Conservation (phyloP, 225 moss, liverwort and hornwort species). For the Rhytidiadelphus loreus region DNA sequence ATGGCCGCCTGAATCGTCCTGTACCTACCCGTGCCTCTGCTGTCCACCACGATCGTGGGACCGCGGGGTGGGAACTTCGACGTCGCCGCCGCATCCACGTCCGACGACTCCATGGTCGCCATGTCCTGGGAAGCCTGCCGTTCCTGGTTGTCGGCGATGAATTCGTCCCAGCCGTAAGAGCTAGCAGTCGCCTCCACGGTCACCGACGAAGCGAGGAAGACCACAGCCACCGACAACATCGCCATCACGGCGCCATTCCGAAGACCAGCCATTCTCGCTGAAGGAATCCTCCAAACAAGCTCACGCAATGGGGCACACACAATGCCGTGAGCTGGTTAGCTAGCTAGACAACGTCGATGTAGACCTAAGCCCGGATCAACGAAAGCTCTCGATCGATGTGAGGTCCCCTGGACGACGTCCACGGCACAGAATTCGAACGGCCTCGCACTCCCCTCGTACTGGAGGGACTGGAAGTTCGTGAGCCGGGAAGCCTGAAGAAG, state of each 20-base stretch:
- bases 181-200: background rate
- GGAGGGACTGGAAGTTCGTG: background rate
- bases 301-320: background rate
- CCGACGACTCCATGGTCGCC: too few species aligned
- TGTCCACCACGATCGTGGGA: background rate
- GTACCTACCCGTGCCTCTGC: background rate
- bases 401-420: background rate
- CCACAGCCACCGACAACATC: background rate
- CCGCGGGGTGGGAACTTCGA: background rate
- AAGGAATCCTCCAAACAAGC: too few species aligned
- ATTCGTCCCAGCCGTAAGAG: background rate
- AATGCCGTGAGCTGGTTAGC: background rate
- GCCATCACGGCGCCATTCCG: background rate
- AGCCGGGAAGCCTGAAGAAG: background rate
- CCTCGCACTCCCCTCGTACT: background rate
- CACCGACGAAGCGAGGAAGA: background rate
- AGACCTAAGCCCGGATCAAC: background rate
- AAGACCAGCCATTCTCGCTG: background rate
- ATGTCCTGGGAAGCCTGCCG: accelerated
- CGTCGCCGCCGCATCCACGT: background rate
- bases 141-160: accelerated
- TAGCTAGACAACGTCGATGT: background rate
- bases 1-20: background rate
- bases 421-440: background rate
- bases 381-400: background rate